These are phyloP conservation scores for Plenodomus biglobosus DNA, from an alignment of 2,329 filamentous ascomycete species.

Conservation along the genomic window DNA sequence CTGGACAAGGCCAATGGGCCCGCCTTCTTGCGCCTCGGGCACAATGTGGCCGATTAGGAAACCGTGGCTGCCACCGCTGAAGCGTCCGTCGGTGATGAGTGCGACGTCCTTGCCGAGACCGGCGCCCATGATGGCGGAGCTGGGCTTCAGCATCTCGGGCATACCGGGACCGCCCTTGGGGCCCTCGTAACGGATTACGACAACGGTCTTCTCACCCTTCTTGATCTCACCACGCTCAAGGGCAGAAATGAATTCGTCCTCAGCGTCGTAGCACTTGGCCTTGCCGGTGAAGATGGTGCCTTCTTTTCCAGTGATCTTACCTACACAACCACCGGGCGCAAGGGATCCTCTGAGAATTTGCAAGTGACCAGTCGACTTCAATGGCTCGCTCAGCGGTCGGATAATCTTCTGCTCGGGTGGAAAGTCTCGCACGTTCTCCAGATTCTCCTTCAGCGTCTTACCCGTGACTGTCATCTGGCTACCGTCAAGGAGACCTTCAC, in stretches of 20 bases:
- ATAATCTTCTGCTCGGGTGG: constrained; percentile 71
- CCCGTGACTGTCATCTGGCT: constrained; percentile 54
- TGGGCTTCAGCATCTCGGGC: constrained; percentile 75
- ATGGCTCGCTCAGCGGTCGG: constrained; percentile 66
- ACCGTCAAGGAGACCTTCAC: constrained; percentile 53
- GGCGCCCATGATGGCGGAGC: constrained; percentile 72
- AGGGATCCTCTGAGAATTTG: constrained; percentile 71
- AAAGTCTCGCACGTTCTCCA: constrained; percentile 62
- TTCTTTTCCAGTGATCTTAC: constrained; percentile 78
- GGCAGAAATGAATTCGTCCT: constrained; percentile 68
- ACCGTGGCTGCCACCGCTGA: constrained; percentile 79
- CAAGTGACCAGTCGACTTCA: constrained; percentile 71
- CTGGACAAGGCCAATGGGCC: constrained; percentile 78
- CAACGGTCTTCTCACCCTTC: constrained; percentile 75
- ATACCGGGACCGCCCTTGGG: constrained; percentile 74
- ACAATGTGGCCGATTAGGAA: constrained; percentile 88
- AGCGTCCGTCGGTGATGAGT: constrained; percentile 73
- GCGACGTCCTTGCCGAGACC: constrained; percentile 73
- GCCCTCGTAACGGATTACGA: constrained; percentile 74
- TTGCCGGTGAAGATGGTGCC: constrained; percentile 68
- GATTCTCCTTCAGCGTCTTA: constrained; percentile 53
- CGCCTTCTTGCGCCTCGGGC: constrained; percentile 82
- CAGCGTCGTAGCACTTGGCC: constrained; percentile 69
- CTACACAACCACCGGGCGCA: constrained; percentile 69
- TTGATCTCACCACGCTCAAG: constrained; percentile 69